Evolutionary conservation across 2,329 filamentous ascomycete genomes (phyloP), one percentile per base, ranked within the genome.

Genomic region (Nannizziopsis arthrosporioides): DNA sequence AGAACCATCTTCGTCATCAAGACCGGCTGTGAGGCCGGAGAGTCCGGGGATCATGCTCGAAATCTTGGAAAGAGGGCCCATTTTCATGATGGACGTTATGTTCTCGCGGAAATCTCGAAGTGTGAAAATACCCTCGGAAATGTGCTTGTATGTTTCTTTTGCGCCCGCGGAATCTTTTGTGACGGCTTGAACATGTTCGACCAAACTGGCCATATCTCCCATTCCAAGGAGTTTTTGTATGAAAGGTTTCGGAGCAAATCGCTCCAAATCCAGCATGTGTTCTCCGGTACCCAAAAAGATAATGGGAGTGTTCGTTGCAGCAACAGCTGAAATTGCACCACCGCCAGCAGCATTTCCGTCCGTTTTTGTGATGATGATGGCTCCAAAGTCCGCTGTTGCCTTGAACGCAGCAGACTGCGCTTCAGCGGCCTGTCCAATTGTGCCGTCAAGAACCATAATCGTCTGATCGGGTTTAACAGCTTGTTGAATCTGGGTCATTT

Each of bases 101-200:
- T 98, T 93, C 63, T 98, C 92, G 15, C 92, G 81, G 56, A 98
- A 76, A 64, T 98, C 92, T 48, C 92, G 84, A 31, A 98, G 78
- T 0, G 92, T 94, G 67, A 96, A 98, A 54, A 95, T 89, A 48
- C 92, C 92, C 61, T 95, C 90, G 5, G 87, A 84, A 56, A 98
- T 93, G 70, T 98, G 90, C 73, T 98, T 98, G 76, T 98, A 95
- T 2, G 92, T 96, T 60, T 96, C 90, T 68, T 98, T 96, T 57
- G 68, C 67, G n/a, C 63, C 61, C 1, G 66, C 67, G 1, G 95
- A 92, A 66, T 96, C 89, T 43, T 95, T 78, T 64, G 94, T 95
- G 44, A 98, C 77, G 30, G 84, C 86, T 64, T 98, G 92, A 1
- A 98, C 92, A 63, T 98, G 92, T 68, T 98, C 92, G 9, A 98